Evolutionary conservation across 2,329 filamentous ascomycete species (phyloP).

Genomic region (Xylaria arbuscula): DNA sequence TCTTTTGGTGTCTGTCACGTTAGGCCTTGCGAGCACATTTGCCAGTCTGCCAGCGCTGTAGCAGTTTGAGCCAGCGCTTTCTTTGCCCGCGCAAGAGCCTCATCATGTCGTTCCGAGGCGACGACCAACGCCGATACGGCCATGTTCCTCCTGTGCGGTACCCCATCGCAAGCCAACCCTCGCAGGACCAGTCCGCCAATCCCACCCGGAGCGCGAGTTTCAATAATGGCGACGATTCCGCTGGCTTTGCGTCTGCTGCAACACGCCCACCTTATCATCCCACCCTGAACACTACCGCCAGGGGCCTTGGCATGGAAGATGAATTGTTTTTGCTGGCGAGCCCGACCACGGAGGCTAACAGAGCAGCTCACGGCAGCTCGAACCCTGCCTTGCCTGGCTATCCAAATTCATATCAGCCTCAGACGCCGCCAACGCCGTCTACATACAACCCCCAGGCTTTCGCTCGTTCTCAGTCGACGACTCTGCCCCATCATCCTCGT

Average conservation of each 20-base stretch:
- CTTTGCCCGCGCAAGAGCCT: conserved; percentile 14
- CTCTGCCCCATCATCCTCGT: conserved; percentile 62
- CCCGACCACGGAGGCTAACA: conserved; percentile 53
- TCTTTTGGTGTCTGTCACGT: conserved; percentile 22
- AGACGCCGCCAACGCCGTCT: conserved; percentile 59
- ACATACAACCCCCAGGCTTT: conserved; percentile 80
- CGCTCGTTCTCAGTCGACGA: conserved; percentile 64
- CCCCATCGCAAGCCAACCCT: conserved; percentile 59
- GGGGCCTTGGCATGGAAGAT: conserved; percentile 57
- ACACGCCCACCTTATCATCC: conserved; percentile 49
- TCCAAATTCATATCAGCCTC: conserved; percentile 62
- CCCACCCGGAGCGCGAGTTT: conserved; percentile 73
- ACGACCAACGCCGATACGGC: conserved; percentile 72
- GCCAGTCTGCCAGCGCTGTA: conserved; percentile 8
- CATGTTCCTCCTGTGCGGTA: conserved; percentile 75
- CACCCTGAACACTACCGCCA: conserved; percentile 47
- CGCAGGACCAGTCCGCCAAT: conserved; percentile 54
- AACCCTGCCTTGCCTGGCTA: conserved; percentile 62
- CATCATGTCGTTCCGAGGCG: conserved; percentile 72
- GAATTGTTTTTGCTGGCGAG: conserved; percentile 71
- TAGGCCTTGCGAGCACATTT: conserved; percentile 14
- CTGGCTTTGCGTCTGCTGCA: conserved; percentile 58
- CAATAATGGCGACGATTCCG: conserved; percentile 78
- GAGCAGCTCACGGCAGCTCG: conserved; percentile 57
- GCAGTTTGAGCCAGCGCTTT: conserved; percentile 1